These are phyloP conservation scores for Malassezia nana DNA, from an alignment of 1,284 basidiomycete species.

Conservation along the genomic window DNA sequence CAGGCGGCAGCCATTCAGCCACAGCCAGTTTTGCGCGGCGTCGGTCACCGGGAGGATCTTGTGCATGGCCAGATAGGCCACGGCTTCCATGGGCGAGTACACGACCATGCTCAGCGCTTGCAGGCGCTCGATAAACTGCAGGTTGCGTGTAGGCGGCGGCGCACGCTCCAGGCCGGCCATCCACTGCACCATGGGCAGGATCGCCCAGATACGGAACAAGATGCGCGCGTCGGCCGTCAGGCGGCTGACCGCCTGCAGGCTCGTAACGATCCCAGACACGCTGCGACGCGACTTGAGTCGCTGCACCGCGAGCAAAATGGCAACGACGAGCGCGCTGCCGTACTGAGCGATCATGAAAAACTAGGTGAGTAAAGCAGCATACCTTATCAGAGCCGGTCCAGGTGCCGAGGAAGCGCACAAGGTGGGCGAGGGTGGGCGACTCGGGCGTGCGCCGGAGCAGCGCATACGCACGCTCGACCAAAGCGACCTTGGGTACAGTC, in stretches of 20 bases:
- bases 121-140: conserved; percentile 45
- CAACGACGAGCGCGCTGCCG: conserved; percentile 35
- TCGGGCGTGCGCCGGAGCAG: conserved; percentile 31
- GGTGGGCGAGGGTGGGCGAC: conserved; percentile 33
- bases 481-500: not conserved
- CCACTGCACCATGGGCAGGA: conserved; percentile 47
- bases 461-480: conserved; percentile 6
- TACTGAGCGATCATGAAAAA: conserved; percentile 46
- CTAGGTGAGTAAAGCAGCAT: conserved; percentile 8
- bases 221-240: conserved; percentile 38
- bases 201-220: conserved; percentile 45
- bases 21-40: conserved; percentile 29
- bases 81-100: conserved; percentile 46
- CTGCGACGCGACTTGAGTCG: conserved; percentile 29
- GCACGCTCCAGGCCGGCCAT: conserved; percentile 40
- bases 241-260: conserved; percentile 25
- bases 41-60: conserved; percentile 32
- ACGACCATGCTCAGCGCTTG: conserved; percentile 46
- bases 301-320: conserved; percentile 35
- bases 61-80: conserved; percentile 43
- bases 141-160: conserved; percentile 34
- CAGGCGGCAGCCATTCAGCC: conserved; percentile 34
- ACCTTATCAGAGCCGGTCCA: conserved; percentile 47
- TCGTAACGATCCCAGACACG: conserved; percentile 23
- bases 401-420: conserved; percentile 43